Evolutionary conservation across 176 grass and related monocot species (phyloP).

Genomic region (Saccharum officinarum): DNA sequence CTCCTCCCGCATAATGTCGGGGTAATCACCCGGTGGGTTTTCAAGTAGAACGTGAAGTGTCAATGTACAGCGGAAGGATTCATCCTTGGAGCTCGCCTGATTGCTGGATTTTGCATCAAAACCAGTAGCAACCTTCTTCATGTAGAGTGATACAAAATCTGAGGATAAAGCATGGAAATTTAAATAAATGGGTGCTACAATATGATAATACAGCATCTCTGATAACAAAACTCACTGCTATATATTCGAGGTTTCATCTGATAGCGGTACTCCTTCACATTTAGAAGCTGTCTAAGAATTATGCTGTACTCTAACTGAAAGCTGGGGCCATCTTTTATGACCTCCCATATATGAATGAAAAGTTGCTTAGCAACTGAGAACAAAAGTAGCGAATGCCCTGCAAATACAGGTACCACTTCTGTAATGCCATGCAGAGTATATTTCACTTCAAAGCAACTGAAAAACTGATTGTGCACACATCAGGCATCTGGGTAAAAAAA

Average conservation of each 20-base stretch:
- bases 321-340: slow-evolving; percentile 63
- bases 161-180: slow-evolving; percentile 1
- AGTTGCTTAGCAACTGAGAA: slow-evolving; percentile 66
- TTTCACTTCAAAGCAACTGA: slow-evolving; percentile 10
- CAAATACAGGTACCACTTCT: slow-evolving; percentile 45
- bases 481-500: slow-evolving; percentile 25
- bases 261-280: slow-evolving; percentile 70
- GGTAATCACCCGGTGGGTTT: slow-evolving; percentile 85
- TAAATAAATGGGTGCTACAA: slow-evolving; percentile 13
- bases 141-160: slow-evolving; percentile 63
- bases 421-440: slow-evolving; percentile 25
- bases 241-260: slow-evolving; percentile 77
- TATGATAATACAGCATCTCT: background rate
- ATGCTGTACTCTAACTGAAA: slow-evolving; percentile 70
- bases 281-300: slow-evolving; percentile 73
- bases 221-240: slow-evolving; percentile 53
- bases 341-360: slow-evolving; percentile 79
- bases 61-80: slow-evolving; percentile 61
- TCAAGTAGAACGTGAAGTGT: slow-evolving; percentile 82
- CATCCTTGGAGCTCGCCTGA: slow-evolving; percentile 70
- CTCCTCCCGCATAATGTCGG: slow-evolving; percentile 65
- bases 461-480: background rate
- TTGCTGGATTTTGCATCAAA: slow-evolving; percentile 51
- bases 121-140: slow-evolving; percentile 44
- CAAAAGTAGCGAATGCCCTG: slow-evolving; percentile 57